Percentiles rank a stretch among this genome's conserved stretches.
Conservation (phyloP, 805 yeast species). For the Yamadazyma takamatsuzukensis region DNA sequence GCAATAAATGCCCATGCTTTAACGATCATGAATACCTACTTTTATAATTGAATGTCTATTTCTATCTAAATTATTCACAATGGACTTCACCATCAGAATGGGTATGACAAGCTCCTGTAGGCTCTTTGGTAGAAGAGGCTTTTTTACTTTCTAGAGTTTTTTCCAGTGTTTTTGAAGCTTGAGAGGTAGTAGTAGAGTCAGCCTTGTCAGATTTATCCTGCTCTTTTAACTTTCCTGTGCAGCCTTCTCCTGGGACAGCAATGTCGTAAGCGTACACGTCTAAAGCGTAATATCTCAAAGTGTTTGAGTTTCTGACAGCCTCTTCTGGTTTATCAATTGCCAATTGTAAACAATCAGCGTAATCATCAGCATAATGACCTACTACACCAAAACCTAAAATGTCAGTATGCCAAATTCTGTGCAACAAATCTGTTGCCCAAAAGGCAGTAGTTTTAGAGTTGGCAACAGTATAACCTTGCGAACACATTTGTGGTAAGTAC, state of each 20-base stretch:
- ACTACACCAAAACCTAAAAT: constrained; percentile 25
- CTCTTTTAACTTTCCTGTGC: constrained; percentile 9
- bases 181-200: background rate
- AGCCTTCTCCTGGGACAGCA: constrained; percentile 18
- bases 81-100: constrained; percentile 16
- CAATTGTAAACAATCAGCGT: constrained; percentile 28
- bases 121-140: background rate
- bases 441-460: constrained; percentile 18
- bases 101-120: constrained; percentile 11
- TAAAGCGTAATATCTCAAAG: constrained; percentile 12
- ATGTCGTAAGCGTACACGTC: constrained; percentile 18
- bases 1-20: no score
- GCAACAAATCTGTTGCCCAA: constrained; percentile 37
- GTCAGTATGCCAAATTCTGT: constrained; percentile 35
- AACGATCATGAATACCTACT: no score
- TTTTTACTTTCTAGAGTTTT: background rate
- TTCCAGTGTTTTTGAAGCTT: background rate
- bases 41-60: no score
- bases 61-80: constrained; percentile 9
- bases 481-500: constrained; percentile 29
- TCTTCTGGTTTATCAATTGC: constrained; percentile 27
- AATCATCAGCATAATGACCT: constrained; percentile 34
- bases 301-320: constrained; percentile 25
- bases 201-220: constrained; percentile 1
- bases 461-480: constrained; percentile 27